phyloP scores from a whole-genome alignment of 2,329 filamentous ascomycete genomes.

The Pseudopyricularia javanii region DNA sequence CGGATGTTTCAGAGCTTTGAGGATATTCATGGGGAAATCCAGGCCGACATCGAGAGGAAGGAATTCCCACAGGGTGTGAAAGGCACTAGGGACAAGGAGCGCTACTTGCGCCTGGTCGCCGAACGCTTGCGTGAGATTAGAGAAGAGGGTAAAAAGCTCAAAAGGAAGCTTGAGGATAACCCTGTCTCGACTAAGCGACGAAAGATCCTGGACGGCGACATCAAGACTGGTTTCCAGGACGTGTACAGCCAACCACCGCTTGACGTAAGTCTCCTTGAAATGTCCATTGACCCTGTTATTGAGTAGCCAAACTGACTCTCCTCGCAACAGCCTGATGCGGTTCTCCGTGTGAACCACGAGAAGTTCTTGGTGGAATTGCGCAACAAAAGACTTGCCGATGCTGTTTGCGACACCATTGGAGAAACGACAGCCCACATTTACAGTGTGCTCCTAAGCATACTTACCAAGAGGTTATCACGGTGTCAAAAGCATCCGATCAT shows the following conservation, averaged over 20 bases:
- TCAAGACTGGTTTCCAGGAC: constrained; percentile 22
- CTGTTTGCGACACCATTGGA: constrained; percentile 60
- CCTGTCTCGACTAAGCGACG: constrained; percentile 34
- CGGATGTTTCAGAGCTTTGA: constrained; percentile 47
- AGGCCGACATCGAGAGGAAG: constrained; percentile 45
- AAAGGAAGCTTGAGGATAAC: constrained; percentile 35
- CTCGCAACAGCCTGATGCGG: constrained; percentile 47
- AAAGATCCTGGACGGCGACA: constrained; percentile 37
- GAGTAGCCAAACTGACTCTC: constrained; percentile 8
- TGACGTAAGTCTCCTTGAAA: constrained; percentile 32
- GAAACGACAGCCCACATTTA: constrained; percentile 69
- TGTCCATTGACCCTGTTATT: neutral
- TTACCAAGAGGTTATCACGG: constrained; percentile 56
- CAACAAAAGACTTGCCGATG: constrained; percentile 62
- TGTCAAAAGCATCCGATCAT: constrained; percentile 50
- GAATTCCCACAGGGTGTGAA: constrained; percentile 40
- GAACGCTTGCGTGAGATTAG: constrained; percentile 40
- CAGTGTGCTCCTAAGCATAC: constrained; percentile 53
- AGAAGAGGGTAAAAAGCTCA: constrained; percentile 36
- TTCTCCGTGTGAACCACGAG: constrained; percentile 72
- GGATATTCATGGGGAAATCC: constrained; percentile 49
- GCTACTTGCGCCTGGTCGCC: constrained; percentile 44
- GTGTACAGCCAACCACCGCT: constrained; percentile 29
- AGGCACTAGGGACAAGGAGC: constrained; percentile 53
- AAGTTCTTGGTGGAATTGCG: constrained; percentile 75